Base-by-base conservation (phyloP, 805 yeast species). In the Metschnikowia koreensis region DNA sequence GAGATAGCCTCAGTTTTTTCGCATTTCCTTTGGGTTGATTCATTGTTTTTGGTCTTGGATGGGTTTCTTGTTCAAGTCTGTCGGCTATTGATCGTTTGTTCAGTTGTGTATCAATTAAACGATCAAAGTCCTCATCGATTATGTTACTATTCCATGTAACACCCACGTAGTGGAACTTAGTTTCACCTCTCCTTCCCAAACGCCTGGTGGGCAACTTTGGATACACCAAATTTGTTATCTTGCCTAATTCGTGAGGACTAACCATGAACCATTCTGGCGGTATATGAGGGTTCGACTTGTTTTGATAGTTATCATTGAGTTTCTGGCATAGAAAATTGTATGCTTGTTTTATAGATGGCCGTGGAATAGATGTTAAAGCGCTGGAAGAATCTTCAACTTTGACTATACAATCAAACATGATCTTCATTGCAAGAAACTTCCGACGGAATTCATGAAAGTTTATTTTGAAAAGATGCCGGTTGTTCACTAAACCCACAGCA, bases 191-290 rank as follows among this genome's bases (percentile, higher is more conserved):
- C 45, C 68, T 61, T 7, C 78, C 78, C 48, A 74, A 62, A 42
- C 78, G 57, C 51, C 73, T 74, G 43, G 72, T 67, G 22, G 66
- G 47, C 42, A 74, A 53, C 48, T 68, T 58, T 2, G 78, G 78
- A 52, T 66, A 71, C 7, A 73, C 74, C 42, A 71, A 53, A 52
- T 72, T 74, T 48, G 73, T 70, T 42, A 74, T 58, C 50, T 73
- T 73, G 2, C 78, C 78, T 29, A 74, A 55, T 52, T 71, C 70
- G 10, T 75, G 69, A 49, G 70, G 77, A 1, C 77, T 77, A 40
- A 74, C 56, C n/a, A 73, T 72, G 29, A 73, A 22, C 22, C 22
- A 22, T 4, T 4, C 57, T 28, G 11, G 75, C 65, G 50, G 66
- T 67, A 27, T 69, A 63, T 7, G 68, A 60, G 13, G 69, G 62